A percentile compares a stretch with the other conserved stretches of the same genome.
phyloP scores from a whole-genome alignment of 2,329 filamentous ascomycete species.

The Thelonectria olida region DNA sequence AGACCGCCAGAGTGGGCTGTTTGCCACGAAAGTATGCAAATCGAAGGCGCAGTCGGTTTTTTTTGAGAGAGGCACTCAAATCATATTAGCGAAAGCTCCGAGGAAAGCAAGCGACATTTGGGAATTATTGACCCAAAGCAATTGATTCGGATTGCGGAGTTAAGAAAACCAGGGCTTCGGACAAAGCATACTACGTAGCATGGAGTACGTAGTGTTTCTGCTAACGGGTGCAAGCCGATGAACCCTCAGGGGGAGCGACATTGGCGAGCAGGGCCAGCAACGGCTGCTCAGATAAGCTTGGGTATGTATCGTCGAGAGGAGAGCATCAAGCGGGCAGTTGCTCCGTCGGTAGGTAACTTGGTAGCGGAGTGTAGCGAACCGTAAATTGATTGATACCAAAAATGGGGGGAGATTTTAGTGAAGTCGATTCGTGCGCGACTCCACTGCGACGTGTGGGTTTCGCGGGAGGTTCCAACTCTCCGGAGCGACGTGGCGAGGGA shows the following conservation, averaged over 20 bases:
- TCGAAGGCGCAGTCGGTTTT: background rate
- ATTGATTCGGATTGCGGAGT: background rate
- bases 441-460: constrained; percentile 12
- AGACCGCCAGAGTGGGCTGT: constrained; percentile 19
- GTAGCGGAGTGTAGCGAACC: background rate
- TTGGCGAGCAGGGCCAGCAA: background rate
- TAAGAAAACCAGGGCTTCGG: constrained; percentile 7
- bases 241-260: constrained; percentile 2
- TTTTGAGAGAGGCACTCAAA: background rate
- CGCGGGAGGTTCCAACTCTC: constrained; percentile 22
- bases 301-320: background rate
- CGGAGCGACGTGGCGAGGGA: constrained; percentile 19
- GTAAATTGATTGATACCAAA: background rate
- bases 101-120: constrained; percentile 19
- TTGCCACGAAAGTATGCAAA: constrained; percentile 9
- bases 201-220: too few relatives aligned
- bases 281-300: constrained; percentile 5
- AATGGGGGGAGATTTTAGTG: background rate
- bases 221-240: constrained; percentile 7
- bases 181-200: too few relatives aligned
- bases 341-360: background rate
- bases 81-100: background rate
- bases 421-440: constrained; percentile 1
- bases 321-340: background rate
- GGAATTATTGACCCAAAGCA: background rate